These are phyloP conservation scores for Euphorbia celastroides DNA, from an alignment of 441 rosid genomes.

Conservation along the genomic window DNA sequence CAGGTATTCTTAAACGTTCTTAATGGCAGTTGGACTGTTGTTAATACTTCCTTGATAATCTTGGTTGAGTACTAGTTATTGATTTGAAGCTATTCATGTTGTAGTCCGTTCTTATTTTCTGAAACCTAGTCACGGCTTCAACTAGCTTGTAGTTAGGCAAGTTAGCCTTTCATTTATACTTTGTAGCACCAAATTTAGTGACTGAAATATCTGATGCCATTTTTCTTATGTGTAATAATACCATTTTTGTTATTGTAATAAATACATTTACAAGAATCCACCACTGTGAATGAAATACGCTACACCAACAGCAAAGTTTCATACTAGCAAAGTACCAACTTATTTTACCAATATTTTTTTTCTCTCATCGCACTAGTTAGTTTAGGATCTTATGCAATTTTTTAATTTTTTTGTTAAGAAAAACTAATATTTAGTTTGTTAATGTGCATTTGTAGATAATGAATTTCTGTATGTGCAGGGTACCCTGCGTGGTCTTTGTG, in stretches of 20 bases:
- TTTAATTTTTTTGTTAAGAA: no score
- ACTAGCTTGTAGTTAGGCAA: background rate
- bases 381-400: no score
- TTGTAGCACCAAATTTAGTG: no score
- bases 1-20: no score
- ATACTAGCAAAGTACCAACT: background rate
- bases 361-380: background rate
- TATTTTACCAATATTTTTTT: no score
- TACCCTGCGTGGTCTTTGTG: slow-evolving; percentile 63
- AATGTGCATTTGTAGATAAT: slow-evolving; percentile 10
- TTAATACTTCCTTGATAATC: background rate
- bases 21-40: background rate
- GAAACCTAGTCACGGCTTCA: background rate
- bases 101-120: background rate
- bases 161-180: background rate
- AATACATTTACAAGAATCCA: no score
- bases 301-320: background rate
- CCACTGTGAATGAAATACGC: background rate
- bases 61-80: background rate
- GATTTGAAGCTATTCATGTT: background rate
- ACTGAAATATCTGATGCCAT: no score
- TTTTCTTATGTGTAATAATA: no score
- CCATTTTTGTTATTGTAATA: no score
- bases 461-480: slow-evolving; percentile 35
- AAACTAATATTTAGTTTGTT: background rate